Evolutionary conservation across 2,329 filamentous ascomycete genomes (phyloP), one percentile per base, ranked within the genome.

Genomic region (Phialemoniopsis sp.): DNA sequence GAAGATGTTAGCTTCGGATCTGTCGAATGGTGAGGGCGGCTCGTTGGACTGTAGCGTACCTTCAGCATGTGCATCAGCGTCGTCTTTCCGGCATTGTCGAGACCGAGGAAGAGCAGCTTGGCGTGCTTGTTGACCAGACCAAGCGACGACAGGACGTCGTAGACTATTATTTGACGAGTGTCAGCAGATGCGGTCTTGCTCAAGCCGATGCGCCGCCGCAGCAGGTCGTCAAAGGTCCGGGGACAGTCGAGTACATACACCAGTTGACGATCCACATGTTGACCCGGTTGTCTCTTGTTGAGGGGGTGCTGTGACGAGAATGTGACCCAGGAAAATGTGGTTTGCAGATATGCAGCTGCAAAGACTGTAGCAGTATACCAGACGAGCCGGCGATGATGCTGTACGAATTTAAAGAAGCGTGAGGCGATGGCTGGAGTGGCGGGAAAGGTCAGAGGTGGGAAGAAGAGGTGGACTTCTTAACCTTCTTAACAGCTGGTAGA

Each of bases 51-150:
- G n/a, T n/a, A n/a, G 18, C 43, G 5, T 29, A 89, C 86, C 86
- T 95, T 95, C 67, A 95, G 68, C 89, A 95, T 95, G 69, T 95
- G 89, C 60, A 95, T 72, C 54, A 95, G 73, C 33, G 89, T 95
- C 39, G 89, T 95, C 77, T 95, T 95, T 68, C 89, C 89, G 37
- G 89, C 89, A 71, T 95, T 95, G 65, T 95, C 89, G 46, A 95
- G 83, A 54, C 89, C 89, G 48, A 95, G 81, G 72, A 95, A 95
- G 43, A 95, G 79, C 44, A 95, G 80, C 79, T 95, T 95, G 58
- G 89, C 89, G 66, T 95, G 88, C 78, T 95, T 95, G 80, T 95
- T 95, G 52, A 91, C 75, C 58, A 95, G 77, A 55, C 89, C 89
- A 48, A 95, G 78, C 50, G 82, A 87, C 57, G 89, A 87, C 57